Evolutionary conservation across 2,329 filamentous ascomycete species (phyloP), one percentile per base, ranked within the genome.

Genomic region (Ploettnerulaceae sp.): DNA sequence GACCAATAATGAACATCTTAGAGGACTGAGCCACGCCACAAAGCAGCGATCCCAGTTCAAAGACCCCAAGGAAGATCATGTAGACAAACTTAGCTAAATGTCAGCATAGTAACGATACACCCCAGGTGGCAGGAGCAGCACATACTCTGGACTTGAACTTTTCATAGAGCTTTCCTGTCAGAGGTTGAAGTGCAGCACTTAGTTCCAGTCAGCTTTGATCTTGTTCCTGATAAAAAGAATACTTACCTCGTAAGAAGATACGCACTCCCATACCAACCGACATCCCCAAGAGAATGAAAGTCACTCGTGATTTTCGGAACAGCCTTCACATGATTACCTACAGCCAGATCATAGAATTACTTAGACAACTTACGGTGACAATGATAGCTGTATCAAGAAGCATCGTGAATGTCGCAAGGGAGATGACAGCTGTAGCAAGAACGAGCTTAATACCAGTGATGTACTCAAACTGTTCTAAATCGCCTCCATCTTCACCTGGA

Each of bases 1-100:
- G 70, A 1, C 76, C 76, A 7, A 73, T 57, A 42, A 81, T 81
- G 42, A 81, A 69, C 66, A 75, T 74, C 0, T 62, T 53, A 0
- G 73, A 75, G 7, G 67, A 72, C 0, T 57, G 64, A 0, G 77
- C 71, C 40, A 69, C 52, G 45, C 64, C 77, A 51, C 76, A 81
- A n/a, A 82, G 60, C 3, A 75, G 53, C 0, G 73, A 77, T 2
- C 78, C 78, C 0, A 79, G 17, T 56, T 80, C 75, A 51, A 82
- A 81, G 31, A 78, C 45, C 26, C 62, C 53, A 21, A 81, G 65
- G 33, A 70, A 67, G 7, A 51, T 54, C 1, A 74, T 57, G 37
- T 68, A 71, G 0, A 66, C 59, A 61, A 64, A 68, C 64, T 69
- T 53, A 20, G 8, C 18, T 11, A 2, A 12, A 14, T 6, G 18